Evolutionary conservation across 2,329 filamentous ascomycete genomes (phyloP).

Genomic region (Stagonosporopsis tanaceti): DNA sequence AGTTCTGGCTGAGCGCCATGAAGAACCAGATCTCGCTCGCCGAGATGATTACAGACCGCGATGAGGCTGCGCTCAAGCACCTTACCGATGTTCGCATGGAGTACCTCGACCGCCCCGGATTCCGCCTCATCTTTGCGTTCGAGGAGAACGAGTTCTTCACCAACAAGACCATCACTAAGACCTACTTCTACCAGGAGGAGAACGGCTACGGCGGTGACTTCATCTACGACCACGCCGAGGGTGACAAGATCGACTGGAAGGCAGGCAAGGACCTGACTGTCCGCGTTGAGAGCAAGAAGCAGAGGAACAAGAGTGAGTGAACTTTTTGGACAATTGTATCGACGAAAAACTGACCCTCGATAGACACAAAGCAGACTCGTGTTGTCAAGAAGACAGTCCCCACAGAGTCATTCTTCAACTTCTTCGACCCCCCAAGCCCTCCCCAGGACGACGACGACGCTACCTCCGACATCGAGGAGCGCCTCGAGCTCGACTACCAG

Average conservation of each 20-base stretch:
- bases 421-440: conserved; percentile 94
- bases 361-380: conserved; percentile 98
- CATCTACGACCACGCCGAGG: conserved; percentile 99
- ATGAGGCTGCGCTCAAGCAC: conserved; percentile 90
- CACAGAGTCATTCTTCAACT: conserved; percentile 97
- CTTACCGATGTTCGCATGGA: conserved; percentile 97
- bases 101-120: conserved; percentile 97
- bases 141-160: conserved; percentile 94
- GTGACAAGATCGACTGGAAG: conserved; percentile 98
- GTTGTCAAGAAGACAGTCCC: conserved; percentile 99
- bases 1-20: conserved; percentile 99
- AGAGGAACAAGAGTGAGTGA: conserved; percentile 95
- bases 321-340: no score
- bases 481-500: conserved; percentile 97
- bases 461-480: conserved; percentile 92
- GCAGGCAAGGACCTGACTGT: conserved; percentile 91
- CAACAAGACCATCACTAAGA: conserved; percentile 97
- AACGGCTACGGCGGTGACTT: conserved; percentile 98
- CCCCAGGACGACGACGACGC: conserved; percentile 78
- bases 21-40: conserved; percentile 98
- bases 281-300: conserved; percentile 97
- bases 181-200: conserved; percentile 99
- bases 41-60: conserved; percentile 98
- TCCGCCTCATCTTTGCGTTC: conserved; percentile 98
- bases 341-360: conserved; percentile 24